Evolutionary conservation across 352 stramenopile species (phyloP), one percentile per base, ranked within the genome.

Genomic region (Pythium insidiosum): DNA sequence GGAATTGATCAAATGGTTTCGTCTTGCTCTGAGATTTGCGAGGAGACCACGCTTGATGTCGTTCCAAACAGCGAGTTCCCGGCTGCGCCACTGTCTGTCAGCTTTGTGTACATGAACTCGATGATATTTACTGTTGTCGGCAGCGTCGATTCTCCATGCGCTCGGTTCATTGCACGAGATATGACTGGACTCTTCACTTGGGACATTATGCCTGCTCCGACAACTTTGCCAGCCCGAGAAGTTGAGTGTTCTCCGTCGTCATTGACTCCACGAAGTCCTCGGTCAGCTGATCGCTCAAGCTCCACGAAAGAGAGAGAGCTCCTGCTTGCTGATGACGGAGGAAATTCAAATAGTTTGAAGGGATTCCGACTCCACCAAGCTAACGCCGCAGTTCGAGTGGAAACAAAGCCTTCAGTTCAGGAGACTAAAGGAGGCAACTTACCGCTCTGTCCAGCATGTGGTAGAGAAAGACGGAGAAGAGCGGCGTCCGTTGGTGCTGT

Each of bases 91-190:
- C 56, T 60, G 0, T 66, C 69, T 2, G 53, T 91, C n/a, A 89
- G 76, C 42, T 94, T 94, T 58, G 77, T 94, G 23, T 91, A 88
- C 38, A 90, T 94, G 78, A 75, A 91, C 43, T 86, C 78, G 20
- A 86, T 94, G 43, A 69, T 94, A 10, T 78, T 94, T 26, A 91
- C 68, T 9, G 76, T 94, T 21, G 68, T 94, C 5, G 81, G 81
- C 11, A 90, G 78, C 33, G 44, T 90, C 9, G 80, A 90, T 43
- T 87, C 81, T 0, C 66, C 73, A 1, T 89, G 73, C 30, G 76
- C 68, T 1, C 69, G 78, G 9, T 88, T 90, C 24, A 77, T 94
- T 34, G 81, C 73, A 21, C 56, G 81, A 26, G 81, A 94, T 42
- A 91, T 94, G 78, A 91, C 81, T 10, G 81, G 81, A 0, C 47